Evolutionary conservation across 1,284 basidiomycete genomes (phyloP).

Genomic region (Earliella scabrosa): DNA sequence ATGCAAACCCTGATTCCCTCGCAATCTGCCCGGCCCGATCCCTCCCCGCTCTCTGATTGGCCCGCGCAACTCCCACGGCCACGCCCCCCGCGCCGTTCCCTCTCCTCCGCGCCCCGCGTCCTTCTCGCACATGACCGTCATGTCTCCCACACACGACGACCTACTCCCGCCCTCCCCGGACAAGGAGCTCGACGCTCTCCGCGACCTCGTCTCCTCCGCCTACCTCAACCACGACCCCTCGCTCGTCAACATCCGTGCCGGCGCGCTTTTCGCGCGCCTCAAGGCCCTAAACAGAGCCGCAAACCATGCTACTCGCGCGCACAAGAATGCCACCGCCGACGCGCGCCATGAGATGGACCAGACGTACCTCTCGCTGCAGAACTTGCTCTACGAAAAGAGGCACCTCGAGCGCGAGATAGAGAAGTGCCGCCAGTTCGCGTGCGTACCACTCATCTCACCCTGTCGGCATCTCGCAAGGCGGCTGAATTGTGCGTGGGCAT

Average conservation of each 20-base stretch:
- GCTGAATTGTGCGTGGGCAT: no score
- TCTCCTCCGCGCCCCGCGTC: conserved; percentile 5
- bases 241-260: conserved; percentile 62
- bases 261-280: conserved; percentile 74
- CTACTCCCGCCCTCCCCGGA: conserved; percentile 40
- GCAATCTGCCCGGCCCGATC: conserved; percentile 20
- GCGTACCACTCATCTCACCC: conserved; percentile 35
- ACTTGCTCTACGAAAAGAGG: conserved; percentile 81
- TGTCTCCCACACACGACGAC: conserved; percentile 25
- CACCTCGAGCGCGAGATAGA: conserved; percentile 86
- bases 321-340: conserved; percentile 75
- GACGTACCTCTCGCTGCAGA: conserved; percentile 79
- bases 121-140: conserved; percentile 23
- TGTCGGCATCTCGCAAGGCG: conserved; percentile 1
- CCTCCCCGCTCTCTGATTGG: conserved; percentile 16
- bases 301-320: conserved; percentile 67
- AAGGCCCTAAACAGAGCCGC: conserved; percentile 76
- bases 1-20: conserved; percentile 25
- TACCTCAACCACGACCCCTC: conserved; percentile 52
- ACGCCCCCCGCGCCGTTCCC: conserved; percentile 13
- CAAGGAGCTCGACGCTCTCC: conserved; percentile 61
- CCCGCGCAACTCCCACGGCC: conserved; percentile 9
- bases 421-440: conserved; percentile 87
- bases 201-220: conserved; percentile 57
- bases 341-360: conserved; percentile 83